Conservation (phyloP, 495 filamentous ascomycete genomes). For the Aspergillus baeticus region DNA sequence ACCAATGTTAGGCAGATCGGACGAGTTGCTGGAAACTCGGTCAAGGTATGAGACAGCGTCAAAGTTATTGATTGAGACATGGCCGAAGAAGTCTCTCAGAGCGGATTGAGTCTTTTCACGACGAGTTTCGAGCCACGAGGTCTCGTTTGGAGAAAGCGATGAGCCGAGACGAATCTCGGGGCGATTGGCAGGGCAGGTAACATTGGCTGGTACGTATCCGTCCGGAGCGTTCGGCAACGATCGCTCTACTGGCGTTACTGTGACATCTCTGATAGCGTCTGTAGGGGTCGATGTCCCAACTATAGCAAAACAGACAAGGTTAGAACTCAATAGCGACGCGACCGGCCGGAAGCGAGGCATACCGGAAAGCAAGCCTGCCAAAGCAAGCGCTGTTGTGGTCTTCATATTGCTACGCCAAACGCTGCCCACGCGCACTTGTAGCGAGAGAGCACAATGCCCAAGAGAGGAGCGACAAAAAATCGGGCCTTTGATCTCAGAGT, state of each 20-base stretch:
- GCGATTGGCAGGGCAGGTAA: constrained; percentile 34
- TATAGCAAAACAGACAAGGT: background rate
- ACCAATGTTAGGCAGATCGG: constrained; percentile 60
- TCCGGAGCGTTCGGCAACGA: constrained; percentile 40
- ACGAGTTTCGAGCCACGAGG: constrained; percentile 59
- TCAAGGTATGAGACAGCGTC: constrained; percentile 72
- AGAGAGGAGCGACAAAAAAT: background rate
- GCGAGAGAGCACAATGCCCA: background rate
- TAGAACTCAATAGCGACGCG: background rate
- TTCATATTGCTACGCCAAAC: constrained; percentile 24
- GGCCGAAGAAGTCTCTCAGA: constrained; percentile 65
- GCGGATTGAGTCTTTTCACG: constrained; percentile 58
- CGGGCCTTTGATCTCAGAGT: background rate
- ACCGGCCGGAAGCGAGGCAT: background rate
- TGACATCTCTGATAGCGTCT: background rate
- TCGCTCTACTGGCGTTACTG: constrained; percentile 3
- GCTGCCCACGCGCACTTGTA: background rate
- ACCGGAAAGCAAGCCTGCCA: constrained; percentile 34
- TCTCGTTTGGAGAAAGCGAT: constrained; percentile 62
- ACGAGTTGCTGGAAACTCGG: constrained; percentile 49
- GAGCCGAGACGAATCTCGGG: constrained; percentile 52
- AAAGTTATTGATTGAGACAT: constrained; percentile 68
- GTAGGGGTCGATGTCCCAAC: background rate
- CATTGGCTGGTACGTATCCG: constrained; percentile 37
- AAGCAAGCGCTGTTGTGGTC: constrained; percentile 22